These are phyloP conservation scores for Phytopythium helicoides DNA, from an alignment of 352 stramenopile species.

Conservation along the genomic window DNA sequence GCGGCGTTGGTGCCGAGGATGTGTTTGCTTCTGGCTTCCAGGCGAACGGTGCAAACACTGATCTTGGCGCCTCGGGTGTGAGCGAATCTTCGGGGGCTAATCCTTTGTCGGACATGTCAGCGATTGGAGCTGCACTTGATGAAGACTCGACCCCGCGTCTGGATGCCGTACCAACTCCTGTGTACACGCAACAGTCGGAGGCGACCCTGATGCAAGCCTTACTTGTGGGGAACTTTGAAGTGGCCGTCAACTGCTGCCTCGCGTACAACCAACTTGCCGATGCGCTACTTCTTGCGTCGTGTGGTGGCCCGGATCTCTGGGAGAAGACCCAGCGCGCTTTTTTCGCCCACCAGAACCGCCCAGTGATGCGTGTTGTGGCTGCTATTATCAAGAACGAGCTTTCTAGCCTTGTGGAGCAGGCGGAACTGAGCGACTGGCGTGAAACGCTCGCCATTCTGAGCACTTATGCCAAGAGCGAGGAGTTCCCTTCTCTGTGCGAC, in stretches of 20 bases:
- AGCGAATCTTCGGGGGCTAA: conserved; percentile 21
- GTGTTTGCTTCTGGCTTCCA: conserved; percentile 75
- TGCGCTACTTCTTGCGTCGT: conserved; percentile 92
- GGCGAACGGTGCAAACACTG: conserved; percentile 23
- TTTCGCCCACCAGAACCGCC: conserved; percentile 88
- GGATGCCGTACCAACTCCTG: conserved; percentile 51
- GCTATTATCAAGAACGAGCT: conserved; percentile 96
- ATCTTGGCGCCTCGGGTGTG: not conserved
- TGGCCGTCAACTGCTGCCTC: conserved; percentile 97
- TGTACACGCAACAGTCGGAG: conserved; percentile 90
- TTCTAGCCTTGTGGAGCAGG: conserved; percentile 76
- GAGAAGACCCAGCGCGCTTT: conserved; percentile 95
- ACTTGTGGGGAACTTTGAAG: conserved; percentile 97
- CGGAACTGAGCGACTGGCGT: conserved; percentile 93
- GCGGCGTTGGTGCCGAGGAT: conserved; percentile 63
- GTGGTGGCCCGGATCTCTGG: conserved; percentile 94
- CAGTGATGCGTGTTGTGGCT: conserved; percentile 95
- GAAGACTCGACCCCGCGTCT: conserved; percentile 73
- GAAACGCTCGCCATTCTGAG: conserved; percentile 97
- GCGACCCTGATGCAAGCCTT: conserved; percentile 94
- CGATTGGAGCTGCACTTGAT: conserved; percentile 47
- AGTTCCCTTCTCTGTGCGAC: conserved; percentile 96
- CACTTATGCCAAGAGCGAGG: conserved; percentile 96
- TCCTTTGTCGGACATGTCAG: conserved; percentile 46
- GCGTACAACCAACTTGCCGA: conserved; percentile 95